These are phyloP conservation scores for Backusella australiensis DNA, from an alignment of 192 early-diverging fungal species.

Conservation along the genomic window DNA sequence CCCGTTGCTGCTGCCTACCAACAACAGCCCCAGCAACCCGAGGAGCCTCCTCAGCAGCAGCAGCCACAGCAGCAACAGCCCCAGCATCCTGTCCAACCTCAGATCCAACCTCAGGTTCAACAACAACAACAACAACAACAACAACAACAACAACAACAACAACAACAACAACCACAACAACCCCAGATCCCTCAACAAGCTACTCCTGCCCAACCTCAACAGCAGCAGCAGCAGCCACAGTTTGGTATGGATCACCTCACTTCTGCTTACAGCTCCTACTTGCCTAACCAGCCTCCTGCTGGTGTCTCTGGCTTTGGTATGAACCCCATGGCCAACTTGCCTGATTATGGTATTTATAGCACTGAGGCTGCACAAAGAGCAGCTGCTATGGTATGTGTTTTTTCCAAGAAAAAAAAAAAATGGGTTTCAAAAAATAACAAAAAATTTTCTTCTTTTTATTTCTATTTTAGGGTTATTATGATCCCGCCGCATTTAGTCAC, in stretches of 20 bases:
- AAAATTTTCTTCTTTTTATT: neutral
- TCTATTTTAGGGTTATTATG: constrained; percentile 35
- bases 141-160: neutral
- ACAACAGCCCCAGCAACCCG: neutral
- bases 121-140: neutral
- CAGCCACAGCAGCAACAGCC: neutral
- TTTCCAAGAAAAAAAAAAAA: neutral
- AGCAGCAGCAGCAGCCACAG: constrained; percentile 36
- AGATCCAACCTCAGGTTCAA: neutral
- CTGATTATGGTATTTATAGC: constrained; percentile 59
- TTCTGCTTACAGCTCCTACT: constrained; percentile 46
- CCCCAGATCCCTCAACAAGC: neutral
- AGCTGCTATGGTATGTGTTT: constrained; percentile 19
- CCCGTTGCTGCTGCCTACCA: neutral
- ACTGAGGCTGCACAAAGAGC: constrained; percentile 60
- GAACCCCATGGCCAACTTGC: constrained; percentile 47
- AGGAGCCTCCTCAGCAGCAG: neutral
- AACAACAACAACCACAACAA: neutral
- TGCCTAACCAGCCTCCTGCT: constrained; percentile 44
- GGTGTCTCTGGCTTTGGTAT: constrained; percentile 54
- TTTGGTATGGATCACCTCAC: constrained; percentile 44
- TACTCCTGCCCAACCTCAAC: constrained; percentile 10
- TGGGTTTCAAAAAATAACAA: neutral
- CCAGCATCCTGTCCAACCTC: neutral
- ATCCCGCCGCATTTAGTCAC: constrained; percentile 57